These are phyloP conservation scores for Trichoderma asperelloides DNA, from an alignment of 495 filamentous ascomycete species.

Conservation along the genomic window DNA sequence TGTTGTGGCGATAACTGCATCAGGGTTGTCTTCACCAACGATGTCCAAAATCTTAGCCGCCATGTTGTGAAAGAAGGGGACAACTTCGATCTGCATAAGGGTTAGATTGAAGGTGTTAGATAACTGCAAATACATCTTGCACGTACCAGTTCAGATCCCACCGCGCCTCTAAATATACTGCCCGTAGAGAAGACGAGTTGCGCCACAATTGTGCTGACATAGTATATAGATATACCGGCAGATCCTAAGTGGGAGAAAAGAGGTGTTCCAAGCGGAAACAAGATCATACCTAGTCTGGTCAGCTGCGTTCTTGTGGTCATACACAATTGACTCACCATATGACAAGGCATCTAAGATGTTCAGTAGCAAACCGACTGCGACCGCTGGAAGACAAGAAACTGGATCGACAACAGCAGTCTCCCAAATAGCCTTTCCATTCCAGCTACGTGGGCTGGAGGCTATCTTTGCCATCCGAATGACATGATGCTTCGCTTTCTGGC, in stretches of 20 bases:
- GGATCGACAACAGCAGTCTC: conserved; percentile 55
- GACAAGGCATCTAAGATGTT: conserved; percentile 93
- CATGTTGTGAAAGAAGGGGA: conserved; percentile 97
- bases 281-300: conserved; percentile 61
- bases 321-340: conserved; percentile 54
- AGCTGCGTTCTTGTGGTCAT: not conserved
- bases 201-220: conserved; percentile 90
- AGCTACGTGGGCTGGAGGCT: conserved; percentile 54
- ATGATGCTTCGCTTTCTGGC: conserved; percentile 10
- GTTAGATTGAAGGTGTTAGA: conserved; percentile 12
- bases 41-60: conserved; percentile 72
- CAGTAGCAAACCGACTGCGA: conserved; percentile 77
- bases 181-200: conserved; percentile 88
- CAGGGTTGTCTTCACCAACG: conserved; percentile 70
- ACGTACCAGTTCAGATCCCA: conserved; percentile 88
- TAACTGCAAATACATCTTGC: no score
- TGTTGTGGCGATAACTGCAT: conserved; percentile 83
- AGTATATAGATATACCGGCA: conserved; percentile 97
- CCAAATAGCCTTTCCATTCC: conserved; percentile 60
- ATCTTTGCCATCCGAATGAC: conserved; percentile 13
- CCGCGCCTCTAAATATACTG: conserved; percentile 82
- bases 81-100: conserved; percentile 69
- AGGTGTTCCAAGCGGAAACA: conserved; percentile 81
- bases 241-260: conserved; percentile 77
- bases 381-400: conserved; percentile 64